Conservation (phyloP, 2,329 filamentous ascomycete species). For the Cladophialophora carrionii region DNA sequence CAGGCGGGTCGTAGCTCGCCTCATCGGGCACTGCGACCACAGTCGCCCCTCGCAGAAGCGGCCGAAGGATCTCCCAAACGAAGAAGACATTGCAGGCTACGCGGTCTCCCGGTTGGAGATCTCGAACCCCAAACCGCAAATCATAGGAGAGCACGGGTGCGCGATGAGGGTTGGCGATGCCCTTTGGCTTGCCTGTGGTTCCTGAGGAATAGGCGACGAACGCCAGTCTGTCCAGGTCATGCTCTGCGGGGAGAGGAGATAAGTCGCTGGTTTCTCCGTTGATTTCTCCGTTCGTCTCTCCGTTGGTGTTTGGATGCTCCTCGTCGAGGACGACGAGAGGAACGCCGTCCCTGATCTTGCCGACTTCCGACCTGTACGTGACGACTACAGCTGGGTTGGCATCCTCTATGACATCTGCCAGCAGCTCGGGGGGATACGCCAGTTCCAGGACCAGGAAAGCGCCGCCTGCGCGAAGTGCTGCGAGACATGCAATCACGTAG, state of each 20-base stretch:
- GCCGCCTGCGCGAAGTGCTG: slow-evolving; percentile 75
- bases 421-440: slow-evolving; percentile 72
- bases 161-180: slow-evolving; percentile 77
- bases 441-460: slow-evolving; percentile 80
- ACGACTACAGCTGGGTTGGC: slow-evolving; percentile 71
- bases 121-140: slow-evolving; percentile 69
- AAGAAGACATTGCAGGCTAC: slow-evolving; percentile 91
- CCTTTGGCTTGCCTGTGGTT: slow-evolving; percentile 78
- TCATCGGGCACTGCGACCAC: slow-evolving; percentile 76
- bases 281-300: slow-evolving; percentile 44
- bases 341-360: slow-evolving; percentile 65
- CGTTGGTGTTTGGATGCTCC: slow-evolving; percentile 40
- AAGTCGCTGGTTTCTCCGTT: slow-evolving; percentile 51
- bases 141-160: slow-evolving; percentile 75
- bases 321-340: slow-evolving; percentile 69
- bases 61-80: slow-evolving; percentile 80
- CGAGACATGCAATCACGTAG: slow-evolving; percentile 78
- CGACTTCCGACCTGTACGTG: slow-evolving; percentile 66
- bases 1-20: slow-evolving; percentile 74
- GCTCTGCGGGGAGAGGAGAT: slow-evolving; percentile 60
- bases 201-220: slow-evolving; percentile 83
- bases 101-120: slow-evolving; percentile 71
- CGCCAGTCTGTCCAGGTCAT: slow-evolving; percentile 72
- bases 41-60: slow-evolving; percentile 74
- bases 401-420: slow-evolving; percentile 77